Conservation (phyloP, 2,329 filamentous ascomycete genomes). For the Claviceps paspali region DNA sequence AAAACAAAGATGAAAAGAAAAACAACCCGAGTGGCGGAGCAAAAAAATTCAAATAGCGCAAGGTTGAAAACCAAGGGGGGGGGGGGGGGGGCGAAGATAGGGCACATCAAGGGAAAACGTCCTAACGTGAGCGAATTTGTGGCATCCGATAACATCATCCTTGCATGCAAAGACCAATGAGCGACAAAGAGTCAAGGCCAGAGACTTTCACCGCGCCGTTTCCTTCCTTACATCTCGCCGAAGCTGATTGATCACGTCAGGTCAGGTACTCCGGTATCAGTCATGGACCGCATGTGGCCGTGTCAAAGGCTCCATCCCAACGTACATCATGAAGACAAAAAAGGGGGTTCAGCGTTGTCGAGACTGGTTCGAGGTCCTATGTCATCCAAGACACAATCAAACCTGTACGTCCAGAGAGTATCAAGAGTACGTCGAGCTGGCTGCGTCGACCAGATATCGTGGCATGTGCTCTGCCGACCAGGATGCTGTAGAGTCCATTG, state of each 20-base stretch:
- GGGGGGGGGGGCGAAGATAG: no score
- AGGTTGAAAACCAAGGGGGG: no score
- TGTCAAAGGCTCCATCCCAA: not conserved
- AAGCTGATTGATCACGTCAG: not conserved
- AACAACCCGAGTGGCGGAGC: no score
- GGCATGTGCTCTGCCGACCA: not conserved
- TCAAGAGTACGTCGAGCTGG: not conserved
- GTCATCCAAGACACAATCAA: not conserved
- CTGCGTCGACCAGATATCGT: not conserved
- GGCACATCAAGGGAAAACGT: no score
- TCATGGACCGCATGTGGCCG: not conserved
- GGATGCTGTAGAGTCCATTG: not conserved
- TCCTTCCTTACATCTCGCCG: not conserved
- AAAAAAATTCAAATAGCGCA: no score
- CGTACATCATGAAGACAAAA: not conserved
- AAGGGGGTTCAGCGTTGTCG: not conserved
- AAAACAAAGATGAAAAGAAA: no score
- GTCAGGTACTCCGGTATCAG: not conserved
- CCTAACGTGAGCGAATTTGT: not conserved
- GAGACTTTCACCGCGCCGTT: not conserved
- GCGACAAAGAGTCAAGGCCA: not conserved
- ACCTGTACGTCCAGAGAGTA: conserved; percentile 1
- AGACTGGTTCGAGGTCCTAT: not conserved
- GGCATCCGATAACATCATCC: not conserved
- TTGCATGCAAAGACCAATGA: not conserved